Conservation (phyloP, 495 filamentous ascomycete species). For the Letharia lupina region DNA sequence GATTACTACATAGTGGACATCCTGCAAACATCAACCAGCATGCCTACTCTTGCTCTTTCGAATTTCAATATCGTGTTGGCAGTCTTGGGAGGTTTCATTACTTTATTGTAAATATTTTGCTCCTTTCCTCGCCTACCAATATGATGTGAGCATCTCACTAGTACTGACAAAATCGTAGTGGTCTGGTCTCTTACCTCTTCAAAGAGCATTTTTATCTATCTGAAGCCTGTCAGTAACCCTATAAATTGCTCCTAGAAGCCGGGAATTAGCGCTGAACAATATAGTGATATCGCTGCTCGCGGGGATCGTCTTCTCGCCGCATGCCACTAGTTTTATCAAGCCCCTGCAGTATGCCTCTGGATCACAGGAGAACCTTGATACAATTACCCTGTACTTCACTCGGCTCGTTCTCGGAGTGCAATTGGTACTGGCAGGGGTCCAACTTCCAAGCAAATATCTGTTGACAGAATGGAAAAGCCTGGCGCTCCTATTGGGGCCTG, state of each 20-base stretch:
- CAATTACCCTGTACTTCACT: conserved; percentile 73
- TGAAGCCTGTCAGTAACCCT: conserved; percentile 48
- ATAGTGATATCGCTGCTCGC: conserved; percentile 67
- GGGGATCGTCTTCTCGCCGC: conserved; percentile 63
- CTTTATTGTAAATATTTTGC: conserved; percentile 46
- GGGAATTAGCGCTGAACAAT: neutral
- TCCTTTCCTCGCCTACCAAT: neutral
- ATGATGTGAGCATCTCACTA: neutral
- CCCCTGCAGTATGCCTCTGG: conserved; percentile 70
- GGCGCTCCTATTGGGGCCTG: conserved; percentile 67
- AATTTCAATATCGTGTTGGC: conserved; percentile 85
- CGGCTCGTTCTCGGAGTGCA: conserved; percentile 87
- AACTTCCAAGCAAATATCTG: conserved; percentile 83
- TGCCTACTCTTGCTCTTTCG: conserved; percentile 69
- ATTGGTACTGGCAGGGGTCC: conserved; percentile 80
- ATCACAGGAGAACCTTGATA: conserved; percentile 47
- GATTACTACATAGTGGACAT: neutral
- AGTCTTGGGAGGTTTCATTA: conserved; percentile 79
- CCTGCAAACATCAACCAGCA: conserved; percentile 29
- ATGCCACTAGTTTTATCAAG: conserved; percentile 66
- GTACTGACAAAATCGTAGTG: conserved; percentile 26
- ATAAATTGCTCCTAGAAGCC: neutral
- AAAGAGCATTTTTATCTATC: conserved; percentile 90
- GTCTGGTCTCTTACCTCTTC: conserved; percentile 77
- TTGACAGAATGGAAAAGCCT: conserved; percentile 73